Evolutionary conservation across 1,139 yeast species (phyloP).

Genomic region (Candida frijolesensis): DNA sequence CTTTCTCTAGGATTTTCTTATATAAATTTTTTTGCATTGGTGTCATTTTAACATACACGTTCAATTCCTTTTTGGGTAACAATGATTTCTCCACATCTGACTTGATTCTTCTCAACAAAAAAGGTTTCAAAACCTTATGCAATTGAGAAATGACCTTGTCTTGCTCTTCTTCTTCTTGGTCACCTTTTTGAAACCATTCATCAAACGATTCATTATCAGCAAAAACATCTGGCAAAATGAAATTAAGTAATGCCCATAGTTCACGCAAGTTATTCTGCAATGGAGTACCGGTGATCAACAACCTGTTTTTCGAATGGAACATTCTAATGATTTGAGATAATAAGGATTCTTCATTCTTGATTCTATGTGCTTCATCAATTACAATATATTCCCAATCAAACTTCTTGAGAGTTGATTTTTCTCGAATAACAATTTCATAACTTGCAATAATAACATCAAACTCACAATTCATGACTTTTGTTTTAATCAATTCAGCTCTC

Average conservation of each 20-base stretch:
- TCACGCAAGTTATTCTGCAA: slow-evolving; percentile 78
- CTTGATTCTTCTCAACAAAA: slow-evolving; percentile 71
- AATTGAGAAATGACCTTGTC: slow-evolving; percentile 76
- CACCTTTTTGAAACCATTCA: slow-evolving; percentile 59
- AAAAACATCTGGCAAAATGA: slow-evolving; percentile 75
- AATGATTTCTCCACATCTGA: slow-evolving; percentile 79
- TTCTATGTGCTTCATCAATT: slow-evolving; percentile 82
- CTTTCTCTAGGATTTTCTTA: slow-evolving; percentile 73
- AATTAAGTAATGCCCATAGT: slow-evolving; percentile 78
- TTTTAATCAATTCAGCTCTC: slow-evolving; percentile 54
- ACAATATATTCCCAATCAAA: slow-evolving; percentile 75
- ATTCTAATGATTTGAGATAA: slow-evolving; percentile 74
- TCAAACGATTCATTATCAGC: slow-evolving; percentile 75
- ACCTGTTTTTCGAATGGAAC: slow-evolving; percentile 69
- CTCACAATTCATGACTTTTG: slow-evolving; percentile 56
- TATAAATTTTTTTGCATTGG: slow-evolving; percentile 81
- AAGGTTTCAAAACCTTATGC: slow-evolving; percentile 84
- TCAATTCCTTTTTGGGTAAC: slow-evolving; percentile 72
- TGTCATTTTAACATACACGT: slow-evolving; percentile 71
- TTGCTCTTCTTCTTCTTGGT: slow-evolving; percentile 26
- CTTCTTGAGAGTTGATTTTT: slow-evolving; percentile 63
- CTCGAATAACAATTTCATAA: slow-evolving; percentile 76
- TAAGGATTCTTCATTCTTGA: slow-evolving; percentile 75
- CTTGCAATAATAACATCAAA: slow-evolving; percentile 77
- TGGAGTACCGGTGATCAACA: slow-evolving; percentile 81